A percentile compares a stretch with the other conserved stretches of the same genome.
Conservation (phyloP, 345 rosid species). For the Heritiera littoralis region DNA sequence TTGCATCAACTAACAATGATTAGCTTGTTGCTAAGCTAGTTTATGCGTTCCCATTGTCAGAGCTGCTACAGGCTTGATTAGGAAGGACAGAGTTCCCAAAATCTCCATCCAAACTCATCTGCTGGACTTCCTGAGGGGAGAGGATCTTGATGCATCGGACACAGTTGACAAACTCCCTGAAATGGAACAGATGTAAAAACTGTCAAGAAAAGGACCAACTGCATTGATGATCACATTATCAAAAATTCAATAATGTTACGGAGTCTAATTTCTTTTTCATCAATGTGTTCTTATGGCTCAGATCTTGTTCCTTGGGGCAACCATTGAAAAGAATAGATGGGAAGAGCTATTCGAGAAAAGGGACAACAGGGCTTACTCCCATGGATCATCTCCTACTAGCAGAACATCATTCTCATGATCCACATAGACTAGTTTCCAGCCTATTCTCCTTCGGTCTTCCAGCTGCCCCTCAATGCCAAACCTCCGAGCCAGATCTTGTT, state of each 20-base stretch:
- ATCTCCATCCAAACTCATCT: slow-evolving; percentile 76
- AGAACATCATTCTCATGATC: slow-evolving; percentile 77
- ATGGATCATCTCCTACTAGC: slow-evolving; percentile 82
- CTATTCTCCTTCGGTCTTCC: slow-evolving; percentile 62
- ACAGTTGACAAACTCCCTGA: slow-evolving; percentile 74
- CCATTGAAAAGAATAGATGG: background rate
- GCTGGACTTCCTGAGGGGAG: slow-evolving; percentile 79
- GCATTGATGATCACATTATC: background rate
- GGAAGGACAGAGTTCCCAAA: slow-evolving; percentile 51
- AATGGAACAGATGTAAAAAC: slow-evolving; percentile 9
- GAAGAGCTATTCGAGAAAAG: background rate
- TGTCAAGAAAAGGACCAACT: background rate
- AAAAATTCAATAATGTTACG: background rate
- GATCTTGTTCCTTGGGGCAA: background rate
- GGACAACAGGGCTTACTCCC: slow-evolving; percentile 59
- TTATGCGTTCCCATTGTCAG: slow-evolving; percentile 56
- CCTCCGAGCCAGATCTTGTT: slow-evolving; percentile 70
- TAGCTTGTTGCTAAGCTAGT: slow-evolving; percentile 26
- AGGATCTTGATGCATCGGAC: slow-evolving; percentile 67
- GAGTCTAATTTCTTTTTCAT: too few relatives aligned
- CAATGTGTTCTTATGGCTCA: background rate
- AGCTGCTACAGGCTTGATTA: slow-evolving; percentile 70
- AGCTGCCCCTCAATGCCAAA: slow-evolving; percentile 86
- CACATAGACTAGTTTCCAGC: slow-evolving; percentile 79
- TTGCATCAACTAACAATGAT: slow-evolving; percentile 1